phyloP scores from a whole-genome alignment of 345 rosid species.

The Salix suchowensis region DNA sequence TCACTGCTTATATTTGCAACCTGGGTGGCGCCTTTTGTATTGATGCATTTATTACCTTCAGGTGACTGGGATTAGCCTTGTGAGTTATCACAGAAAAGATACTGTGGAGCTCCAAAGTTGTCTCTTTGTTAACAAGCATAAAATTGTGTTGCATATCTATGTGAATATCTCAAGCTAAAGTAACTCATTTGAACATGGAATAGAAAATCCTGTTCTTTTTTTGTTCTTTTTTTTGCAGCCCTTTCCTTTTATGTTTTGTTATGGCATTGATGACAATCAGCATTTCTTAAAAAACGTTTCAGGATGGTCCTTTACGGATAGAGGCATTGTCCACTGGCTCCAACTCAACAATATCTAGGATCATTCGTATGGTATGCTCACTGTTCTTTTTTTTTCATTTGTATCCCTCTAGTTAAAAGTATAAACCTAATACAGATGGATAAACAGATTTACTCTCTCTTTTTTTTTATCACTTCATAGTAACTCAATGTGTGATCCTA shows the following conservation, averaged over 20 bases:
- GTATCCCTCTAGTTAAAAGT: background rate
- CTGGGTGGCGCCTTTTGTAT: background rate
- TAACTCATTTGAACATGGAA: background rate
- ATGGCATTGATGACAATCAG: background rate
- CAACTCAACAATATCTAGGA: conserved; percentile 82
- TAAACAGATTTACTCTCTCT: background rate
- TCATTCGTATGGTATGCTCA: conserved; percentile 69
- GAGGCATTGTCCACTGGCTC: conserved; percentile 80
- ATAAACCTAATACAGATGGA: background rate
- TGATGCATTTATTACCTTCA: background rate
- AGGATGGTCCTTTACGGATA: conserved; percentile 94
- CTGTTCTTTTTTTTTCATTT: background rate
- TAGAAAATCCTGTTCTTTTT: background rate
- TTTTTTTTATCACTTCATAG: background rate
- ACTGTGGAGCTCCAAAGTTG: background rate
- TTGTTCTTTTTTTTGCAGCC: background rate
- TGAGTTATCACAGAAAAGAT: conserved; percentile 1
- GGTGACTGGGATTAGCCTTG: background rate
- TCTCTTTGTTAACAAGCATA: background rate
- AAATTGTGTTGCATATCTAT: conserved; percentile 1
- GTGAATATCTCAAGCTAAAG: background rate
- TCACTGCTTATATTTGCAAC: conserved; percentile 2
- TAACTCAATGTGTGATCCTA: background rate
- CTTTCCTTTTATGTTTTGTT: background rate
- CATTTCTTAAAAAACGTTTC: conserved; percentile 30